These are phyloP conservation scores for Pythium sukuiense DNA, from an alignment of 352 stramenopile species.

Conservation along the genomic window DNA sequence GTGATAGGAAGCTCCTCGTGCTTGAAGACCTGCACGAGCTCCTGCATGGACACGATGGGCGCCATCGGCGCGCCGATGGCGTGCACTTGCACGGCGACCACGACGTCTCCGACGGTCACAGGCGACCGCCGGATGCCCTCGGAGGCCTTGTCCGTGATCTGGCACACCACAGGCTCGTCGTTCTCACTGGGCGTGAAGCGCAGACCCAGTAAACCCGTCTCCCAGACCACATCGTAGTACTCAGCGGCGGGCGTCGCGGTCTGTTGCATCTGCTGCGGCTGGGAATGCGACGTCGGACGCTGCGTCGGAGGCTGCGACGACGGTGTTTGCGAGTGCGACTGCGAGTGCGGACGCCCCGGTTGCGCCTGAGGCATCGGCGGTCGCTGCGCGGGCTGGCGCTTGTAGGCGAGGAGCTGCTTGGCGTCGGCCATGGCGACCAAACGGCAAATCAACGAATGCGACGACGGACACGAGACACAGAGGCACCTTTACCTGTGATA, in stretches of 20 bases:
- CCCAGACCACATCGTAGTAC: conserved; percentile 65
- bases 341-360: background rate
- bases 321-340: background rate
- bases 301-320: background rate
- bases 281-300: background rate
- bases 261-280: background rate
- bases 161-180: conserved; percentile 68
- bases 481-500: background rate
- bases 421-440: conserved; percentile 12
- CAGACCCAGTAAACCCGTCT: conserved; percentile 49
- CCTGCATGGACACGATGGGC: conserved; percentile 40
- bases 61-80: conserved; percentile 32
- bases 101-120: conserved; percentile 60
- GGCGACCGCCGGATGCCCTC: conserved; percentile 50
- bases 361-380: background rate
- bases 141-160: conserved; percentile 50
- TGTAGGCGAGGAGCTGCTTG: conserved; percentile 25
- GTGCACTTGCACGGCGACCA: conserved; percentile 57
- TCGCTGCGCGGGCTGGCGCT: conserved; percentile 9
- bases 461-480: background rate
- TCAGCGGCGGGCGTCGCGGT: background rate
- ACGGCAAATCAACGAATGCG: background rate
- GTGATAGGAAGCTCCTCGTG: conserved; percentile 54
- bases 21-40: conserved; percentile 56
- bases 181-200: conserved; percentile 75